Percentiles rank a stretch among this genome's conserved stretches.
Evolutionary conservation across 208 protist genomes (phyloP).

Genomic region (Crithidia bombi): DNA sequence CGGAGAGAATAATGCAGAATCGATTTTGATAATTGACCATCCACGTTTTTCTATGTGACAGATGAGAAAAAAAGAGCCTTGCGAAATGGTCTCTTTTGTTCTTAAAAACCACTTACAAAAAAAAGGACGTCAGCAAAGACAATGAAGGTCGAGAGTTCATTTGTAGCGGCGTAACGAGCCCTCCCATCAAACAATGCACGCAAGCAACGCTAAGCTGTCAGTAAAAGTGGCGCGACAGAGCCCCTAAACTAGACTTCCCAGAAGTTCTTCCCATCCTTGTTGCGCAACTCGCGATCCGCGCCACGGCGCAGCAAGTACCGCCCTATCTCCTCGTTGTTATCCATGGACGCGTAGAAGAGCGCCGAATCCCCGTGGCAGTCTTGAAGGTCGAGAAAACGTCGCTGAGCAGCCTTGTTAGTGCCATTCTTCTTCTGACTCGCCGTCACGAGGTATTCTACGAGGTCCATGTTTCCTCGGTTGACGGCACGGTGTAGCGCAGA

Average conservation of each 20-base stretch:
- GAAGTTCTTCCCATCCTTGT: constrained; percentile 91
- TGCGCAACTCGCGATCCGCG: constrained; percentile 76
- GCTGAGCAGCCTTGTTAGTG: constrained; percentile 41
- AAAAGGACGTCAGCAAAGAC: too few species aligned
- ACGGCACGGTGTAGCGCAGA: constrained; percentile 84
- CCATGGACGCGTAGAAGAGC: constrained; percentile 91
- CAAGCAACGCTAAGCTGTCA: too few species aligned
- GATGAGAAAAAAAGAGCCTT: too few species aligned
- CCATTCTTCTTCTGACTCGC: constrained; percentile 53
- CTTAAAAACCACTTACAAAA: too few species aligned
- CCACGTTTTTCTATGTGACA: too few species aligned
- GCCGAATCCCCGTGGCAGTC: constrained; percentile 85
- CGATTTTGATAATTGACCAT: too few species aligned
- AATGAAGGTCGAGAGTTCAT: too few species aligned
- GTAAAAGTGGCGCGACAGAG: background rate
- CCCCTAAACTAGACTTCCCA: constrained; percentile 85
- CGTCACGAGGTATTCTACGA: constrained; percentile 80
- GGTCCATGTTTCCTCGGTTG: constrained; percentile 63
- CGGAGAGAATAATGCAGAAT: too few species aligned
- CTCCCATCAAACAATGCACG: too few species aligned
- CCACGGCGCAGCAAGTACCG: constrained; percentile 82
- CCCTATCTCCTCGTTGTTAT: constrained; percentile 92
- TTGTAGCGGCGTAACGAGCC: too few species aligned
- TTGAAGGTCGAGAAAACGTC: constrained; percentile 83
- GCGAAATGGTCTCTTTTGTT: too few species aligned